These are phyloP conservation scores for Heritiera littoralis DNA, from an alignment of 345 rosid species.

Conservation along the genomic window DNA sequence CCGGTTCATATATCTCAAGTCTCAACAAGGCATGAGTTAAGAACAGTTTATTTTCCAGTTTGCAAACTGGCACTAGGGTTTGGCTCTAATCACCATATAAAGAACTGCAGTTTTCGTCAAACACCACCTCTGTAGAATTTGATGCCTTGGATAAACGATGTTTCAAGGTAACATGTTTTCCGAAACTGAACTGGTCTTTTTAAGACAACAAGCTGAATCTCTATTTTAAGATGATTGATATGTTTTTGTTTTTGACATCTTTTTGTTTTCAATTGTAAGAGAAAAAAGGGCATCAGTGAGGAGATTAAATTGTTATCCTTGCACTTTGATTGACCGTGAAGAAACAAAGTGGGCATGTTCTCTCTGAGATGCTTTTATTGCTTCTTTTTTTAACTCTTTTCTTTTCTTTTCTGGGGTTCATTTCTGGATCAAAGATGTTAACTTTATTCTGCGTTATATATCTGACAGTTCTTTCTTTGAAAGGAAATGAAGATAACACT, in stretches of 20 bases:
- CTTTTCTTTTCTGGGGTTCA: conserved; percentile 9
- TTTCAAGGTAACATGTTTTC: no score
- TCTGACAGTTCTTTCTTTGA: conserved; percentile 19
- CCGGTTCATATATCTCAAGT: background rate
- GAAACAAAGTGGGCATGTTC: conserved; percentile 47
- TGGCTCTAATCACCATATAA: background rate
- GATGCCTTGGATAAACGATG: no score
- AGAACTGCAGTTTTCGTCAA: background rate
- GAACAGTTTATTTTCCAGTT: background rate
- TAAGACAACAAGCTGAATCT: background rate
- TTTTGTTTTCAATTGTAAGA: background rate
- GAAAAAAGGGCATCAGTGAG: background rate
- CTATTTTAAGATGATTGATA: background rate
- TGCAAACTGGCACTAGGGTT: background rate
- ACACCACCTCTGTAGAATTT: no score
- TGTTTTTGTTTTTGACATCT: background rate
- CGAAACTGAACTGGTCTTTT: no score
- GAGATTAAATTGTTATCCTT: conserved; percentile 50
- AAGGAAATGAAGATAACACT: conserved; percentile 15
- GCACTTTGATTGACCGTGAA: conserved; percentile 70
- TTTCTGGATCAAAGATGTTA: conserved; percentile 33
- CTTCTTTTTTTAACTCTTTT: background rate
- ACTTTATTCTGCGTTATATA: conserved; percentile 32
- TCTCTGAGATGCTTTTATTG: conserved; percentile 38
- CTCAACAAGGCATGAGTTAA: background rate